phyloP scores from a whole-genome alignment of 2,329 filamentous ascomycete species.

The Aspergillus sergii region DNA sequence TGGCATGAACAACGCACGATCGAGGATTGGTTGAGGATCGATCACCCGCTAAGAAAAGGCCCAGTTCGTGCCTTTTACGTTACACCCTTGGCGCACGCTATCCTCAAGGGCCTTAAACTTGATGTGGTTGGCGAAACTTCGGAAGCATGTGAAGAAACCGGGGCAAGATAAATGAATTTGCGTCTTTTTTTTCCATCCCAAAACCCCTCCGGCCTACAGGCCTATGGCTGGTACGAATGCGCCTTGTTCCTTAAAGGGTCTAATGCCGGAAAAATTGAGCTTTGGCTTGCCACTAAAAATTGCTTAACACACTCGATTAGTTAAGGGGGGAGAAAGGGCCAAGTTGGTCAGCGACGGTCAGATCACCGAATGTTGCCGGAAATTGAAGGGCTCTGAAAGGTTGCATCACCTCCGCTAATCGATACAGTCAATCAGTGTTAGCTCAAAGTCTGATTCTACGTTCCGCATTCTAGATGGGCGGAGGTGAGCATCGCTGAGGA shows the following conservation, averaged over 20 bases:
- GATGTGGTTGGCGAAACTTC: background rate
- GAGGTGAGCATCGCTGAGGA: background rate
- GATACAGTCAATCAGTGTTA: background rate
- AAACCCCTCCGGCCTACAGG: background rate
- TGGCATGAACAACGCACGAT: background rate
- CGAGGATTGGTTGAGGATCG: conserved; percentile 8
- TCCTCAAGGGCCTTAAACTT: background rate
- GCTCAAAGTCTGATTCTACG: background rate
- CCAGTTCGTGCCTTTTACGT: conserved; percentile 4
- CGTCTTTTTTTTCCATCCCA: conserved; percentile 1
- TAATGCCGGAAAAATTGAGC: background rate
- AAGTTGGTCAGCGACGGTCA: background rate
- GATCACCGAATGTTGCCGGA: conserved; percentile 7
- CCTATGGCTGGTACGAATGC: background rate
- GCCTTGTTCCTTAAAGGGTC: conserved; percentile 4
- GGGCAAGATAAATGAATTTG: conserved; percentile 9
- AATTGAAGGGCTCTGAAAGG: conserved; percentile 1
- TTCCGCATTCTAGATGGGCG: background rate
- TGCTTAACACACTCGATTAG: conserved; percentile 4
- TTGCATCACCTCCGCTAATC: conserved; percentile 5
- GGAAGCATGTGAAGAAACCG: conserved; percentile 12
- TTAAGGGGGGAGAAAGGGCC: background rate
- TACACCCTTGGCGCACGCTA: conserved; percentile 4
- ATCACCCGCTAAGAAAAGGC: conserved; percentile 3
- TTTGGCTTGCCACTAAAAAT: conserved; percentile 9